Percentiles rank a stretch among this genome's conserved stretches.
phyloP scores from a whole-genome alignment of 192 early-diverging fungal genomes.

The Powellomyces hirtus region DNA sequence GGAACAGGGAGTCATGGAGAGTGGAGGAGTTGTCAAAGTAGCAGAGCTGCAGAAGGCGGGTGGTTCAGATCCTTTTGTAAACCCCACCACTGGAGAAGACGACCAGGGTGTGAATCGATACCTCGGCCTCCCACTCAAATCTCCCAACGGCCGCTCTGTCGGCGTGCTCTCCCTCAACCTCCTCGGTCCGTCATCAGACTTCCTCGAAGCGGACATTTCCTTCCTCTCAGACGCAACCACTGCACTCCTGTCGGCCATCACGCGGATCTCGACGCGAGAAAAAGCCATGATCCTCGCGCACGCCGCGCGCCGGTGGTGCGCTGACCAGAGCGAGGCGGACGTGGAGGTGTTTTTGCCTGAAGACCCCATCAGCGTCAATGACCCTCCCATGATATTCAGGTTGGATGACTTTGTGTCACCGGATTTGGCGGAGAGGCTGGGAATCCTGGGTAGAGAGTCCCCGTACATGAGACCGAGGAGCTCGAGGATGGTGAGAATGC shows the following conservation, averaged over 20 bases:
- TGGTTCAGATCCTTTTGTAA: no score
- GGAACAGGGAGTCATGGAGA: no score
- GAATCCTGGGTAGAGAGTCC: not conserved
- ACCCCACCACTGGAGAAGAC: no score
- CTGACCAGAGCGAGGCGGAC: slow-evolving; percentile 7
- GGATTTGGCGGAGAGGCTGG: not conserved
- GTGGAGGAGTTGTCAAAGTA: no score
- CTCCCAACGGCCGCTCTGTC: slow-evolving; percentile 7
- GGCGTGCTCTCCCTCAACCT: slow-evolving; percentile 30
- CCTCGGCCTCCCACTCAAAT: slow-evolving; percentile 30
- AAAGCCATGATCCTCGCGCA: slow-evolving; percentile 28
- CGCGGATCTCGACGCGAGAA: slow-evolving; percentile 26
- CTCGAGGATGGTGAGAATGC: slow-evolving; percentile 2
- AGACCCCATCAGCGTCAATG: not conserved
- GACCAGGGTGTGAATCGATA: slow-evolving; percentile 21
- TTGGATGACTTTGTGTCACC: slow-evolving; percentile 14
- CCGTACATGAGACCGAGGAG: slow-evolving; percentile 13
- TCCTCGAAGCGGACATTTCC: slow-evolving; percentile 26
- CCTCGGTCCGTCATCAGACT: slow-evolving; percentile 21
- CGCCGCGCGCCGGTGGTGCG: slow-evolving; percentile 17
- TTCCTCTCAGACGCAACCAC: slow-evolving; percentile 24
- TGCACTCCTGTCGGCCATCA: slow-evolving; percentile 17
- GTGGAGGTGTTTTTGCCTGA: slow-evolving; percentile 29
- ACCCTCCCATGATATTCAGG: slow-evolving; percentile 8
- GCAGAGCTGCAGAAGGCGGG: no score